Conservation (phyloP, 2,329 filamentous ascomycete species). For the Arthrobotrys entomopaga region DNA sequence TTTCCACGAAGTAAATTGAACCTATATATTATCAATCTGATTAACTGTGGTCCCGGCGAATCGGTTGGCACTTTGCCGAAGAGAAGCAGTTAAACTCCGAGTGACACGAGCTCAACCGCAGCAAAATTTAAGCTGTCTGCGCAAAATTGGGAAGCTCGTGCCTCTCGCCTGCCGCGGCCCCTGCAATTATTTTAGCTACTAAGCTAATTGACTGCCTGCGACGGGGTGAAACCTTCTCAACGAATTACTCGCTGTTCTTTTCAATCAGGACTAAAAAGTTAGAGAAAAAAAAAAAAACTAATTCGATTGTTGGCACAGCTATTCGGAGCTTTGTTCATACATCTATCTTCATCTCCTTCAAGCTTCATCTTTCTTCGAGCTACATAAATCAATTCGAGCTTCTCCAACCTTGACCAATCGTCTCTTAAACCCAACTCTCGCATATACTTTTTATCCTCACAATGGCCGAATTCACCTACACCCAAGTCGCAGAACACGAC, state of each 20-base stretch:
- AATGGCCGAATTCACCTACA: conserved; percentile 72
- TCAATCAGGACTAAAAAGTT: conserved; percentile 44
- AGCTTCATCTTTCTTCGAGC: no score
- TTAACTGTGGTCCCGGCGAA: conserved; percentile 30
- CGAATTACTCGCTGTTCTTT: conserved; percentile 55
- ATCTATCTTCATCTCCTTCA: no score
- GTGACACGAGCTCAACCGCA: conserved; percentile 3
- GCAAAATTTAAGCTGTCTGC: background rate
- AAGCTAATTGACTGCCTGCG: no score
- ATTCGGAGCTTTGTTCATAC: no score
- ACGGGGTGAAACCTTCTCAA: conserved; percentile 43
- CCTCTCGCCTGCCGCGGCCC: conserved; percentile 25
- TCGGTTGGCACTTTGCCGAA: conserved; percentile 50
- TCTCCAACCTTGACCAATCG: background rate
- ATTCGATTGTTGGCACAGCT: conserved; percentile 2
- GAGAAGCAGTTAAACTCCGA: conserved; percentile 26
- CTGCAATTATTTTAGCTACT: no score
- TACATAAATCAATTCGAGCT: background rate
- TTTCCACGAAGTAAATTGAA: no score
- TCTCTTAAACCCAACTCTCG: background rate
- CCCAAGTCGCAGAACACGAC: conserved; percentile 85
- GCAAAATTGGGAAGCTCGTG: background rate
- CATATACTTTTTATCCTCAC: background rate
- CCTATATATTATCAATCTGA: no score
- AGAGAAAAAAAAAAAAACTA: conserved; percentile 14